Evolutionary conservation across 768 basidiomycete species (phyloP).

Genomic region (Russula vinacea): DNA sequence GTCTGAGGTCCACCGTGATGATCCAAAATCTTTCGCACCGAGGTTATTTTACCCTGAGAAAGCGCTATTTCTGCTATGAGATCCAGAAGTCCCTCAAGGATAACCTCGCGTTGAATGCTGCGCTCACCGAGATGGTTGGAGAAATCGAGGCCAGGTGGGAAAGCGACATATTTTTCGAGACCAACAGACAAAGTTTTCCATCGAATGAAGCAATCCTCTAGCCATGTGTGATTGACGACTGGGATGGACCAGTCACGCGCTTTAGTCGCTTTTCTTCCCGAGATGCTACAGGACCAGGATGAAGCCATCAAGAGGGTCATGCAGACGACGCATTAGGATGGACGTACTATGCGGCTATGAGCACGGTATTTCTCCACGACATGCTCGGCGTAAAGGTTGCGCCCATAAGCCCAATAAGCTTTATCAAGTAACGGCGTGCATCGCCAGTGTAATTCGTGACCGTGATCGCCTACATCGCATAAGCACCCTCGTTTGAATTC

Average conservation of each 20-base stretch:
- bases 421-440: slow-evolving; percentile 83
- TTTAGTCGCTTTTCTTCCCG: slow-evolving; percentile 58
- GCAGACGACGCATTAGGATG: background rate
- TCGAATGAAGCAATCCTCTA: slow-evolving; percentile 83
- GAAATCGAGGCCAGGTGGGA: slow-evolving; percentile 68
- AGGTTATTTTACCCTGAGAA: background rate
- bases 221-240: slow-evolving; percentile 85
- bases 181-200: slow-evolving; percentile 72
- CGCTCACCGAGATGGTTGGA: slow-evolving; percentile 41
- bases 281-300: slow-evolving; percentile 28
- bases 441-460: slow-evolving; percentile 88
- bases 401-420: slow-evolving; percentile 72
- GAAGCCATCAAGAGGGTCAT: slow-evolving; percentile 5
- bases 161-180: slow-evolving; percentile 63
- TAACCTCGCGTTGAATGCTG: slow-evolving; percentile 27
- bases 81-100: slow-evolving; percentile 24
- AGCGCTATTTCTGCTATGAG: slow-evolving; percentile 16
- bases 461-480: slow-evolving; percentile 58
- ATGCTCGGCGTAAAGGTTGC: slow-evolving; percentile 81
- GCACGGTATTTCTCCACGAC: slow-evolving; percentile 69
- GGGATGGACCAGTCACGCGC: slow-evolving; percentile 80
- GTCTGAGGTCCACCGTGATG: slow-evolving; percentile 9
- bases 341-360: slow-evolving; percentile 81
- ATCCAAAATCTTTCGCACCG: background rate
- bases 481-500: background rate